A percentile compares a stretch with the other conserved stretches of the same genome.
Evolutionary conservation across 2,329 filamentous ascomycete genomes (phyloP).

Genomic region (Ophiostoma tasmaniense): DNA sequence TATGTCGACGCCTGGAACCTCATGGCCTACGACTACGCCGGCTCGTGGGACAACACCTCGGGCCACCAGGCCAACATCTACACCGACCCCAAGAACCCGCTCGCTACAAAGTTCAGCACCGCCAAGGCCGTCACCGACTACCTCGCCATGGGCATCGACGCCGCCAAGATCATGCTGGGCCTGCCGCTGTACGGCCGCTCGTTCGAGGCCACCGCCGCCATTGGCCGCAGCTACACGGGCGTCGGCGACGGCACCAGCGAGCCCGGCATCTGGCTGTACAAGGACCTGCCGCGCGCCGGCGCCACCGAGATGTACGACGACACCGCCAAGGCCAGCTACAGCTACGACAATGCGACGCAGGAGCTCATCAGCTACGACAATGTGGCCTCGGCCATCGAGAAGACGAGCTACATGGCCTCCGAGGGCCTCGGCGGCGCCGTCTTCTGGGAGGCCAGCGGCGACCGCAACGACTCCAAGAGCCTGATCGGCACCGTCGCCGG

Average conservation of each 20-base stretch:
- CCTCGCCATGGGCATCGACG: slow-evolving; percentile 48
- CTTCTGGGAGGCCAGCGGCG: slow-evolving; percentile 77
- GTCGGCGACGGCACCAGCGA: slow-evolving; percentile 65
- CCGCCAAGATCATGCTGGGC: slow-evolving; percentile 63
- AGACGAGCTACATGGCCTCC: slow-evolving; percentile 56
- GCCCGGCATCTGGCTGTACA: slow-evolving; percentile 71
- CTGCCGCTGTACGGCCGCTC: slow-evolving; percentile 73
- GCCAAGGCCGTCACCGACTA: slow-evolving; percentile 59
- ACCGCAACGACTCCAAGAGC: slow-evolving; percentile 49
- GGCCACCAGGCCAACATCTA: slow-evolving; percentile 69
- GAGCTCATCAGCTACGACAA: slow-evolving; percentile 68
- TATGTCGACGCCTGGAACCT: slow-evolving; percentile 36
- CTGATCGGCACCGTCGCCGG: slow-evolving; percentile 49
- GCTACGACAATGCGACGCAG: slow-evolving; percentile 51
- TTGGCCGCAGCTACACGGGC: slow-evolving; percentile 55
- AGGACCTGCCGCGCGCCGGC: slow-evolving; percentile 57
- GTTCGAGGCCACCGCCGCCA: slow-evolving; percentile 55
- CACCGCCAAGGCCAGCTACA: slow-evolving; percentile 58
- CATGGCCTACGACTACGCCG: slow-evolving; percentile 68
- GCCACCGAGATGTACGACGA: slow-evolving; percentile 50
- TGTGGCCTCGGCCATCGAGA: slow-evolving; percentile 48
- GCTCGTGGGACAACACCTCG: slow-evolving; percentile 48
- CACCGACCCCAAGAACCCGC: slow-evolving; percentile 42
- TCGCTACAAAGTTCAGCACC: slow-evolving; percentile 61
- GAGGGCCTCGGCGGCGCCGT: slow-evolving; percentile 64